Percentiles rank a stretch among this genome's conserved stretches.
Conservation (phyloP, 1,139 yeast species). For the Taphrina flavorubra region DNA sequence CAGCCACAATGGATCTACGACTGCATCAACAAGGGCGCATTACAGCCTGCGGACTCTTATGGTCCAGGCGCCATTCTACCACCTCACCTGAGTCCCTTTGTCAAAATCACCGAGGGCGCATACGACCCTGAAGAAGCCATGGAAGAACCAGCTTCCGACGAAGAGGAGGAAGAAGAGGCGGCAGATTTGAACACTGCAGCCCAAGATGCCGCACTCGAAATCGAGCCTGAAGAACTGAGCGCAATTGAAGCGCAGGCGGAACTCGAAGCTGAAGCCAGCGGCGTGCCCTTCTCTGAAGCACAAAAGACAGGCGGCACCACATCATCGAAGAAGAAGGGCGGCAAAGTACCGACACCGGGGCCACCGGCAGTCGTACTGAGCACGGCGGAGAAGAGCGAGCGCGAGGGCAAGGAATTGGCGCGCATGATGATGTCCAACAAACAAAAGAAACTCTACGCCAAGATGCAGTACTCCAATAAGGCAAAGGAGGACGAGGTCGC, state of each 20-base stretch:
- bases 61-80: slow-evolving; percentile 95
- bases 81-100: slow-evolving; percentile 97
- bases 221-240: slow-evolving; percentile 54
- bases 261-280: slow-evolving; percentile 87
- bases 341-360: not conserved
- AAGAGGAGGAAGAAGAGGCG: slow-evolving; percentile 56
- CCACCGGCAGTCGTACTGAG: slow-evolving; percentile 12
- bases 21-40: slow-evolving; percentile 75
- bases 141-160: slow-evolving; percentile 58
- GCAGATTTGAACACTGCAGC: slow-evolving; percentile 57
- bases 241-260: slow-evolving; percentile 56
- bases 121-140: slow-evolving; percentile 76
- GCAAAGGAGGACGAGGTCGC: slow-evolving; percentile 82
- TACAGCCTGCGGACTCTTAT: slow-evolving; percentile 77
- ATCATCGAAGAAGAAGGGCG: slow-evolving; percentile 50
- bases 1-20: slow-evolving; percentile 99
- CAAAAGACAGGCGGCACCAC: slow-evolving; percentile 45
- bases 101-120: slow-evolving; percentile 78
- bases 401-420: slow-evolving; percentile 84
- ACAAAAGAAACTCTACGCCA: slow-evolving; percentile 90
- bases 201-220: slow-evolving; percentile 58
- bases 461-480: slow-evolving; percentile 91
- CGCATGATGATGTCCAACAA: slow-evolving; percentile 98
- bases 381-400: slow-evolving; percentile 57
- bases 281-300: slow-evolving; percentile 70